phyloP scores from a whole-genome alignment of 2,329 filamentous ascomycete genomes.

The Epichloe amarillans region DNA sequence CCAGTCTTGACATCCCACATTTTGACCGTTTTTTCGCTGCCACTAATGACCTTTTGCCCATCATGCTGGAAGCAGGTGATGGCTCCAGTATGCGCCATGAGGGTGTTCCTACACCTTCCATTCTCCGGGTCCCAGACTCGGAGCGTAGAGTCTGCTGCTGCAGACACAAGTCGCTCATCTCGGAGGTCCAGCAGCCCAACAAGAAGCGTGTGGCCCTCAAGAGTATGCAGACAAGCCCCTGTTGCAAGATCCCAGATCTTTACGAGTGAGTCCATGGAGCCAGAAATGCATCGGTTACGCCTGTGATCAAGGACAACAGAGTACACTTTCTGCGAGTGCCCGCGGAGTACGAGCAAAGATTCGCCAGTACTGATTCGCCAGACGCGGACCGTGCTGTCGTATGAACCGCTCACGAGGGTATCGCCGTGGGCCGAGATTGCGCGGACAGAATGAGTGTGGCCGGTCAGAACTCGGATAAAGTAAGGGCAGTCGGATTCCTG shows the following conservation, averaged over 20 bases:
- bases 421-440: slow-evolving; percentile 92
- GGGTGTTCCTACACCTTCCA: slow-evolving; percentile 76
- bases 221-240: slow-evolving; percentile 70
- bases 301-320: slow-evolving; percentile 88
- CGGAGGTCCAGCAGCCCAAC: slow-evolving; percentile 85
- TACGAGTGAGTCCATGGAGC: slow-evolving; percentile 95
- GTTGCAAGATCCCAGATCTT: slow-evolving; percentile 95
- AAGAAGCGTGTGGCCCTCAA: slow-evolving; percentile 85
- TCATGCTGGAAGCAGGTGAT: slow-evolving; percentile 99
- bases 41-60: slow-evolving; percentile 89
- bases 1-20: slow-evolving; percentile 96
- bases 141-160: slow-evolving; percentile 87
- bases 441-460: slow-evolving; percentile 86
- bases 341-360: slow-evolving; percentile 66
- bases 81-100: slow-evolving; percentile 88
- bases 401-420: slow-evolving; percentile 92
- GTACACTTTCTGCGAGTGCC: slow-evolving; percentile 89
- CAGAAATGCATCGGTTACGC: slow-evolving; percentile 90
- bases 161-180: slow-evolving; percentile 82
- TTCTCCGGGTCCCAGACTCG: slow-evolving; percentile 95
- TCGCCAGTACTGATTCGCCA: slow-evolving; percentile 98
- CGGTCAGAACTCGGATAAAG: slow-evolving; percentile 75
- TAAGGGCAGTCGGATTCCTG: slow-evolving; percentile 79
- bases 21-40: slow-evolving; percentile 89
- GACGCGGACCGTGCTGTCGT: slow-evolving; percentile 87